Evolutionary conservation across 306 rosid genomes (phyloP).

Genomic region (Medicago arabica): DNA sequence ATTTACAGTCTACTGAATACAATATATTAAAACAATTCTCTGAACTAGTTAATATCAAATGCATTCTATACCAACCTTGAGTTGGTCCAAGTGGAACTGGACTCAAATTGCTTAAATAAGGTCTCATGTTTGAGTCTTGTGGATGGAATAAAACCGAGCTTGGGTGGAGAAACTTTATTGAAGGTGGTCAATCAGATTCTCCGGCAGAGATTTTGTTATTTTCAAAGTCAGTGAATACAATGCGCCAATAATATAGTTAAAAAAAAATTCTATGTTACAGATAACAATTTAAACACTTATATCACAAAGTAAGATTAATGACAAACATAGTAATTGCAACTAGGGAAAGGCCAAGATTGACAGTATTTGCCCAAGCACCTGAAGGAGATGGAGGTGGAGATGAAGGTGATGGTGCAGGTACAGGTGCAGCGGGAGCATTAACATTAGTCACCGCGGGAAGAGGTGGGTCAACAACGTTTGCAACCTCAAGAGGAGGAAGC

Average conservation of each 20-base stretch:
- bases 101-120: too few species aligned
- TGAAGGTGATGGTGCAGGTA: neutral
- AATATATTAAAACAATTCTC: too few species aligned
- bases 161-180: too few species aligned
- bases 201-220: too few species aligned
- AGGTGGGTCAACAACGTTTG: conserved; percentile 71
- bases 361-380: conserved; percentile 42
- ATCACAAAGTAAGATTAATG: conserved; percentile 11
- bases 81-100: too few species aligned
- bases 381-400: conserved; percentile 34
- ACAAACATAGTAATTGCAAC: conserved; percentile 37
- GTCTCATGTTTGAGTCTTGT: too few species aligned
- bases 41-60: too few species aligned
- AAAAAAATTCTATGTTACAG: neutral
- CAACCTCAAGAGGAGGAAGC: conserved; percentile 53
- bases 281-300: neutral
- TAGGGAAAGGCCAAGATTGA: conserved; percentile 44
- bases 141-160: too few species aligned
- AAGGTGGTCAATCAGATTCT: too few species aligned
- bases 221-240: too few species aligned
- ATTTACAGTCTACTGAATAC: too few species aligned
- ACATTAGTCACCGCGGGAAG: conserved; percentile 62
- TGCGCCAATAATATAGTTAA: neutral
- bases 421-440: neutral
- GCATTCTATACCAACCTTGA: too few species aligned